Evolutionary conservation across 192 early-diverging fungal genomes (phyloP).

Genomic region (Paraglomus brasilianum): DNA sequence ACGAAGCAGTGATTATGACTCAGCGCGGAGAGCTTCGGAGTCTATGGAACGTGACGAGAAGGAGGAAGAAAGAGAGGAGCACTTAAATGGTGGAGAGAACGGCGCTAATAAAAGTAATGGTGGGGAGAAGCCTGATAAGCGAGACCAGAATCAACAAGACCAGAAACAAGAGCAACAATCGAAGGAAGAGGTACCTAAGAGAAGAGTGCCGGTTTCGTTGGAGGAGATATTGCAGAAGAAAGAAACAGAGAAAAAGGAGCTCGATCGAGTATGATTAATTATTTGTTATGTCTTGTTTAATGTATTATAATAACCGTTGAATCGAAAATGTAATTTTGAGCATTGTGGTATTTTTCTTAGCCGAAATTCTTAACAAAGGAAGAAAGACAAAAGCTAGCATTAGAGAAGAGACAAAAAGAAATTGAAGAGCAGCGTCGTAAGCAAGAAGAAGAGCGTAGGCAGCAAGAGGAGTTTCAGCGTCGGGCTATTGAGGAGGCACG

Average conservation of each 20-base stretch:
- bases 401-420: constrained; percentile 78
- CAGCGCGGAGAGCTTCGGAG: not conserved
- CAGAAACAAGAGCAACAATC: constrained; percentile 2
- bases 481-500: constrained; percentile 49
- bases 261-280: constrained; percentile 51
- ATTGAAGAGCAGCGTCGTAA: constrained; percentile 66
- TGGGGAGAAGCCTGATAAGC: constrained; percentile 23
- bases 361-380: constrained; percentile 90
- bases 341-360: constrained; percentile 32
- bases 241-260: constrained; percentile 60
- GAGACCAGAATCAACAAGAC: not conserved
- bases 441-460: constrained; percentile 65
- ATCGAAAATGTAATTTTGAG: not conserved
- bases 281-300: not conserved
- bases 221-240: constrained; percentile 74
- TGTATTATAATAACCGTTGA: not conserved
- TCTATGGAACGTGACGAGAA: constrained; percentile 1
- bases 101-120: constrained; percentile 14
- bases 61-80: constrained; percentile 9
- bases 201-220: constrained; percentile 68
- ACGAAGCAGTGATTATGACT: constrained; percentile 11
- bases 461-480: constrained; percentile 53
- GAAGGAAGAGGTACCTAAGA: constrained; percentile 30
- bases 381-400: constrained; percentile 81
- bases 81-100: not conserved